These are phyloP conservation scores for Metarhizium album DNA, from an alignment of 2,329 filamentous ascomycete species.

Conservation along the genomic window DNA sequence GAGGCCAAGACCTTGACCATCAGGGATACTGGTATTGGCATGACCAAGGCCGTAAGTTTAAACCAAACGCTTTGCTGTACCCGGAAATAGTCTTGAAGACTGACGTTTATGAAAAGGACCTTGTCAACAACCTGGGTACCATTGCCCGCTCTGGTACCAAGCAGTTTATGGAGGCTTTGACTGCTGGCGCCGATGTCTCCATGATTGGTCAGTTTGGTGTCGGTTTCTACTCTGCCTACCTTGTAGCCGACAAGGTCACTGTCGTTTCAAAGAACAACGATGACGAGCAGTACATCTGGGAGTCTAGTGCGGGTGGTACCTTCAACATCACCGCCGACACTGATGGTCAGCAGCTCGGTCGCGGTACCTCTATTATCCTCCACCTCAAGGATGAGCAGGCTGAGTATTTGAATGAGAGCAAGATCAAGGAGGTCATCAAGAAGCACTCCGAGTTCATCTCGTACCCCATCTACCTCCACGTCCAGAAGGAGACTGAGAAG, in stretches of 20 bases:
- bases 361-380: constrained; percentile 95
- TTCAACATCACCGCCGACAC: constrained; percentile 89
- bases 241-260: constrained; percentile 91
- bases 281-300: constrained; percentile 99
- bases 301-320: constrained; percentile 93
- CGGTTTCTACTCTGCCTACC: constrained; percentile 99
- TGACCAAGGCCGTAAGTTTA: constrained; percentile 94
- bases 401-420: constrained; percentile 96
- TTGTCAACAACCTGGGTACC: constrained; percentile 99
- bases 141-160: constrained; percentile 99
- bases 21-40: constrained; percentile 96
- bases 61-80: background rate
- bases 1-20: constrained; percentile 96
- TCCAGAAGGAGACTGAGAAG: constrained; percentile 97
- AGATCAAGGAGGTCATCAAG: constrained; percentile 99
- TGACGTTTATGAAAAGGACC: constrained; percentile 47
- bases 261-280: constrained; percentile 99
- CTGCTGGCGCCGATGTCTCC: constrained; percentile 96
- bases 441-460: constrained; percentile 99
- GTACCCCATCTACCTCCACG: constrained; percentile 99
- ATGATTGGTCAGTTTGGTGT: constrained; percentile 99
- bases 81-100: background rate
- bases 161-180: constrained; percentile 99
- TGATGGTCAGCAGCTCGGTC: constrained; percentile 81
- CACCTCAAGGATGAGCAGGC: constrained; percentile 99